Evolutionary conservation across 1,139 yeast genomes (phyloP), one percentile per base, ranked within the genome.

Genomic region (Entelexis paramagnoliae): DNA sequence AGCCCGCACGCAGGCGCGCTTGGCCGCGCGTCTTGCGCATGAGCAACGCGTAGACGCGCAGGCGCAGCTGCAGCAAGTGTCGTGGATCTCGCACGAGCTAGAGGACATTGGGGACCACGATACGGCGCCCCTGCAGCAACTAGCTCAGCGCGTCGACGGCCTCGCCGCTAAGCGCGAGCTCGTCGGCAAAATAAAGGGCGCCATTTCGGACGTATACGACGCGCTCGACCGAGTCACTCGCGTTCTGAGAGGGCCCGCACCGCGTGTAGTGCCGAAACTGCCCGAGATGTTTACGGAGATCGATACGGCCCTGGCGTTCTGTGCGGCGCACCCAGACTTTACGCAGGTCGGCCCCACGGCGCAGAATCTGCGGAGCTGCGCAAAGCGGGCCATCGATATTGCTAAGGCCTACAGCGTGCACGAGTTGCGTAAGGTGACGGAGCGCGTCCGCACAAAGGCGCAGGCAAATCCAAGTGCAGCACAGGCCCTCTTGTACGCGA

Each of bases 381-480:
- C 88, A 77, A 81, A 93, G 0, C 75, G 96, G 55, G 81, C 95
- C 0, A 72, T 88, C 52, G 80, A 94, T 0, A 71, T 91, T 58
- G 77, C 87, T 22, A 77, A 82, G 58, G 84, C 82, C 59, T 85
- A 80, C 63, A 69, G 85, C 54, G 73, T 74, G 1, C 54, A 54
- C 34, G 55, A 51, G 20, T 51, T 60, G 41, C 52, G 58, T 13
- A 46, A 48, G 6, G 33, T 52, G 4, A 40, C 55, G 9, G 26
- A 41, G 19, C 32, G 51, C 2, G 46, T 58, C 4, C 24, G 32
- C 10, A 29, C 50, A 8, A 44, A 45, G 38, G 46, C 42, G 26
- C 41, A 28, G n/a, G 42, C 32, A 33, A 39, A 33, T 32, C 50
- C 51, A 3, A 53, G 48, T 14, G 51, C 55, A 2, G 46, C 43